Percentiles rank a stretch among this genome's conserved stretches.
These are phyloP conservation scores for Boletus pseudopeckii DNA, from an alignment of 768 basidiomycete genomes.

Conservation along the genomic window DNA sequence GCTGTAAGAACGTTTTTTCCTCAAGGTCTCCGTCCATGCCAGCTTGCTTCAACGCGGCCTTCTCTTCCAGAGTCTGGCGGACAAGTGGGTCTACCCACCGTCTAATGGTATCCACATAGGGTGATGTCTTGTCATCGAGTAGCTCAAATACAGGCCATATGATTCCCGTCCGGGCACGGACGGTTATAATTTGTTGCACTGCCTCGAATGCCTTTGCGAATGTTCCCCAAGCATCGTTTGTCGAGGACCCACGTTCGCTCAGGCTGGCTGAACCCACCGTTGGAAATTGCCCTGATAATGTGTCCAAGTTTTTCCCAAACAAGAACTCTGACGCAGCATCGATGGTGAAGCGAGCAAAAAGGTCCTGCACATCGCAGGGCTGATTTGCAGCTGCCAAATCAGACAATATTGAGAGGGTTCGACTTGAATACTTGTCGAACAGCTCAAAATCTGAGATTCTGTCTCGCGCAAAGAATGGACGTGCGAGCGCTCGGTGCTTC, in stretches of 20 bases:
- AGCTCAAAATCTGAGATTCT: slow-evolving; percentile 66
- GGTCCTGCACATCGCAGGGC: slow-evolving; percentile 64
- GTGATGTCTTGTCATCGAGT: slow-evolving; percentile 34
- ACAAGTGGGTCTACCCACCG: slow-evolving; percentile 63
- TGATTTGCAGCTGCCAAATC: slow-evolving; percentile 34
- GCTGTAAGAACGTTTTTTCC: slow-evolving; percentile 64
- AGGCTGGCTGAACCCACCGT: slow-evolving; percentile 41
- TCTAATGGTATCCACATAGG: slow-evolving; percentile 35
- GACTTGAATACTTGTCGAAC: slow-evolving; percentile 54
- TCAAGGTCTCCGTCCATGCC: slow-evolving; percentile 39
- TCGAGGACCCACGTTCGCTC: slow-evolving; percentile 59
- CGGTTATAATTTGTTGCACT: slow-evolving; percentile 35
- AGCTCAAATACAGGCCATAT: slow-evolving; percentile 45
- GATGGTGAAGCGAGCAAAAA: slow-evolving; percentile 64
- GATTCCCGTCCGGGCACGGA: slow-evolving; percentile 35
- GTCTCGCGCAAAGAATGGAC: slow-evolving; percentile 75
- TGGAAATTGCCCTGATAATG: slow-evolving; percentile 54
- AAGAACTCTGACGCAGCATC: slow-evolving; percentile 73
- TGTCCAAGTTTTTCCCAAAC: slow-evolving; percentile 63
- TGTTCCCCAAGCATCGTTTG: slow-evolving; percentile 57
- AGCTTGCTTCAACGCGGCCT: slow-evolving; percentile 35
- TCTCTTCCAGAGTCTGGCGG: slow-evolving; percentile 46
- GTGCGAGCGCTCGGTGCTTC: slow-evolving; percentile 62
- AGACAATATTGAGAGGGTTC: slow-evolving; percentile 50
- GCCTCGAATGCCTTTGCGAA: slow-evolving; percentile 45